A percentile compares a stretch with the other conserved stretches of the same genome.
phyloP scores from a whole-genome alignment of 192 early-diverging fungal species.

The Polychytrium aggregatum region DNA sequence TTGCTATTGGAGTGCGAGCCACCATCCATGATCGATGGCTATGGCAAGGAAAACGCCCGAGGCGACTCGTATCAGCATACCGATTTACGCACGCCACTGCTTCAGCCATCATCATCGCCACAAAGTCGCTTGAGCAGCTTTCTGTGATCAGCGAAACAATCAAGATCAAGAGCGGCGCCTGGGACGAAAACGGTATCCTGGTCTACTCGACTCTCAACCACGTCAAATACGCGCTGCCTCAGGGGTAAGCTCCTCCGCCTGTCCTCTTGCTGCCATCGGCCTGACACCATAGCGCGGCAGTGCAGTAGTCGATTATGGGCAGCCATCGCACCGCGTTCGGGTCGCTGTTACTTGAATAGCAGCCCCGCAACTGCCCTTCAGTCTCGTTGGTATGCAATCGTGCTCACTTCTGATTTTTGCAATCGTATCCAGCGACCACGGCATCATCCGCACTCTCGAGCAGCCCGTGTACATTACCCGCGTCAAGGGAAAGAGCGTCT shows the following conservation, averaged over 20 bases:
- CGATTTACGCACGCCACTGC: conserved; percentile 1
- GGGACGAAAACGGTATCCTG: conserved; percentile 87
- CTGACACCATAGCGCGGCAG: too few species aligned
- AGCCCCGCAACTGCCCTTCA: too few species aligned
- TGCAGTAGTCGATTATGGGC: too few species aligned
- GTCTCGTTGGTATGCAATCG: too few species aligned
- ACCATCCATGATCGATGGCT: too few species aligned
- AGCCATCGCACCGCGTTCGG: too few species aligned
- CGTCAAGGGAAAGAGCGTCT: conserved; percentile 74
- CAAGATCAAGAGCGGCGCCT: conserved; percentile 93
- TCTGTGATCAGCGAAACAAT: conserved; percentile 94
- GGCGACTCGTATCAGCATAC: not conserved
- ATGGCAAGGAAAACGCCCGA: too few species aligned
- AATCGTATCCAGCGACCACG: conserved; percentile 59
- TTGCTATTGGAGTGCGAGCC: too few species aligned
- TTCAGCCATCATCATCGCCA: conserved; percentile 76
- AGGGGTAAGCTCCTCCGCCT: too few species aligned
- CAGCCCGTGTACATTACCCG: conserved; percentile 87
- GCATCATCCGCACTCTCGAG: conserved; percentile 93
- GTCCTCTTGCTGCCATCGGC: too few species aligned
- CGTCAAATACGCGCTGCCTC: conserved; percentile 90
- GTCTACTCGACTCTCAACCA: conserved; percentile 97
- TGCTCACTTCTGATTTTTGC: not conserved
- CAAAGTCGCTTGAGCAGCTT: conserved; percentile 74
- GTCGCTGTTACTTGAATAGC: too few species aligned